Percentiles rank a stretch among this genome's conserved stretches.
These are phyloP conservation scores for Musa acuminata DNA, from an alignment of 176 grass and related monocot genomes.

Conservation along the genomic window DNA sequence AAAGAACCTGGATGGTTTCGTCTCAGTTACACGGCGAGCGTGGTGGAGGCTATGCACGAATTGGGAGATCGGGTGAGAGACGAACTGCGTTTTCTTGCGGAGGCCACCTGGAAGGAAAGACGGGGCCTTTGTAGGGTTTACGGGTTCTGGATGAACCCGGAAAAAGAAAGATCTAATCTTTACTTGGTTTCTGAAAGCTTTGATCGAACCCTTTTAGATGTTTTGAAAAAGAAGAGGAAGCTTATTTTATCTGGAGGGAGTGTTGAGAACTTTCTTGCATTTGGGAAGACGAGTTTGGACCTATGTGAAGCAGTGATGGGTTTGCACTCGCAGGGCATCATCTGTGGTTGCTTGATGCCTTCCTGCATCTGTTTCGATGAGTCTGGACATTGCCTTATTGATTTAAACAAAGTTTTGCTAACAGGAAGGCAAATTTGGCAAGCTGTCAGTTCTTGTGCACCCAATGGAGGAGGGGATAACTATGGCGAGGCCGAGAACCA, in stretches of 20 bases:
- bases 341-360: conserved; percentile 49
- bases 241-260: neutral
- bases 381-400: conserved; percentile 52
- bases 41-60: conserved; percentile 23
- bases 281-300: conserved; percentile 42
- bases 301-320: conserved; percentile 57
- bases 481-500: neutral
- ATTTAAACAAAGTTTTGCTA: conserved; percentile 49
- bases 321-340: conserved; percentile 46
- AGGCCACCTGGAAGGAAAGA: conserved; percentile 24
- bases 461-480: conserved; percentile 11
- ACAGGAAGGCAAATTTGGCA: conserved; percentile 32
- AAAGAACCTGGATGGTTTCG: conserved; percentile 26
- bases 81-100: conserved; percentile 42
- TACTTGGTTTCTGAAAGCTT: conserved; percentile 67
- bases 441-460: conserved; percentile 5
- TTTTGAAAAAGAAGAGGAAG: conserved; percentile 5
- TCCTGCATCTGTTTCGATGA: conserved; percentile 50
- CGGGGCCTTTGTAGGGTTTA: conserved; percentile 51
- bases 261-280: conserved; percentile 21
- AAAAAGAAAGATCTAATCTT: conserved; percentile 29
- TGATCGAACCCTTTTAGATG: conserved; percentile 4
- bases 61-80: conserved; percentile 35
- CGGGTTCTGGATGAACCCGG: conserved; percentile 47
- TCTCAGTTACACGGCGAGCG: conserved; percentile 22